A percentile compares a stretch with the other conserved stretches of the same genome.
Evolutionary conservation across 139 green algal genomes (phyloP).

Genomic region (Pycnococcus provasolii): DNA sequence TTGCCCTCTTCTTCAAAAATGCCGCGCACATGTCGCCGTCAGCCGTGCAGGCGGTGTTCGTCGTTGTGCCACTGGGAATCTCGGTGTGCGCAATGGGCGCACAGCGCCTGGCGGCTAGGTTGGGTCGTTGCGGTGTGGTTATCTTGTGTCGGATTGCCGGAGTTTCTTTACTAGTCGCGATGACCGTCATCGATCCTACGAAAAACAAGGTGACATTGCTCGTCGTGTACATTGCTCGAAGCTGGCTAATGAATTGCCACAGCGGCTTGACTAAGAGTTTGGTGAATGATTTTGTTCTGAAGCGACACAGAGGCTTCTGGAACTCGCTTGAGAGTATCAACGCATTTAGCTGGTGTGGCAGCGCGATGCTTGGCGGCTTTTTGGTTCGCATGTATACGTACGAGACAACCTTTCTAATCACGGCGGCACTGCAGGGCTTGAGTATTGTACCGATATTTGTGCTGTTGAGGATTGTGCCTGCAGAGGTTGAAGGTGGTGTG

Average conservation of each 20-base stretch:
- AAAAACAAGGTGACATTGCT: background rate
- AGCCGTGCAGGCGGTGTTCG: background rate
- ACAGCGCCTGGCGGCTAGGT: background rate
- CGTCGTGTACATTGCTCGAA: slow-evolving; percentile 4
- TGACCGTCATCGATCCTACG: background rate
- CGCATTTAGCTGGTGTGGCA: slow-evolving; percentile 14
- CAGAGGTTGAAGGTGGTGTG: too few relatives aligned
- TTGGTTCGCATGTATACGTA: slow-evolving; percentile 6
- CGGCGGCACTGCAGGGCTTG: slow-evolving; percentile 6
- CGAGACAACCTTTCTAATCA: slow-evolving; percentile 8
- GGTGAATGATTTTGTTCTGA: slow-evolving; percentile 14
- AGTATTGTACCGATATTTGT: too few relatives aligned
- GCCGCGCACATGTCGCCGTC: background rate
- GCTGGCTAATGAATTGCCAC: slow-evolving; percentile 4
- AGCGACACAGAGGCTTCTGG: slow-evolving; percentile 3
- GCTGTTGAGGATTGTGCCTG: too few relatives aligned
- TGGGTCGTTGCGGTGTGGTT: background rate
- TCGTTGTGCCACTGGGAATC: background rate
- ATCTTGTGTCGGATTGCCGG: slow-evolving; percentile 5
- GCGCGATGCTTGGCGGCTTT: slow-evolving; percentile 10
- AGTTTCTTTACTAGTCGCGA: slow-evolving; percentile 4
- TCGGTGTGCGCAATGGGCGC: background rate
- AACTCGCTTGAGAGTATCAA: slow-evolving; percentile 17
- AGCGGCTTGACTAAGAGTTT: background rate
- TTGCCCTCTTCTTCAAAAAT: slow-evolving; percentile 19